A percentile compares a stretch with the other conserved stretches of the same genome.
Evolutionary conservation across 768 basidiomycete genomes (phyloP).

Genomic region (Russula sp.): DNA sequence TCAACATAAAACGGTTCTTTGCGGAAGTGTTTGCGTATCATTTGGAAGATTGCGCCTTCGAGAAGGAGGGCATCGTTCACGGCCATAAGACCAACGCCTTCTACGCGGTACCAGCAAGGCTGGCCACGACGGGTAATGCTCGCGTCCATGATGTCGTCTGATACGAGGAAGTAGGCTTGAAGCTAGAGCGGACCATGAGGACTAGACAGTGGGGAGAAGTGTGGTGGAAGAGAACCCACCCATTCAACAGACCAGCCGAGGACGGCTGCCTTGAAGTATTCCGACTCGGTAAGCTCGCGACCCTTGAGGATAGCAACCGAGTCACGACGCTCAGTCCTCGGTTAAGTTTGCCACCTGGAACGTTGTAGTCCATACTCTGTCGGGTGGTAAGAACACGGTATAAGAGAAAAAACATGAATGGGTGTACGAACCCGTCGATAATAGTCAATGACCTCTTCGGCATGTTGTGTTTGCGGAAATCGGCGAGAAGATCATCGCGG

Average conservation of each 20-base stretch:
- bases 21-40: constrained; percentile 86
- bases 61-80: constrained; percentile 98
- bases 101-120: constrained; percentile 87
- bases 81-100: constrained; percentile 74
- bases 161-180: constrained; percentile 96
- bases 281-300: constrained; percentile 64
- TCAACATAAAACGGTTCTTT: constrained; percentile 80
- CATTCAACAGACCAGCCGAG: constrained; percentile 96
- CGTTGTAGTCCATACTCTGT: constrained; percentile 88
- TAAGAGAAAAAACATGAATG: background rate
- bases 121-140: constrained; percentile 92
- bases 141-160: constrained; percentile 97
- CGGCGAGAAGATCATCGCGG: constrained; percentile 71
- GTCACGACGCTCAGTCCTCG: constrained; percentile 96
- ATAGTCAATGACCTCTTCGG: constrained; percentile 85
- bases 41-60: constrained; percentile 86
- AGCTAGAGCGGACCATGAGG: constrained; percentile 48
- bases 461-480: constrained; percentile 69
- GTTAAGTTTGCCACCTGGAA: constrained; percentile 96
- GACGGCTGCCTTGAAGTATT: constrained; percentile 85
- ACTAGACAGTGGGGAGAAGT: background rate
- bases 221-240: constrained; percentile 47
- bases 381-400: constrained; percentile 8
- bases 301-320: constrained; percentile 86
- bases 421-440: constrained; percentile 61